These are phyloP conservation scores for Phlyctochytrium planicorne DNA, from an alignment of 192 early-diverging fungal genomes.

Conservation along the genomic window DNA sequence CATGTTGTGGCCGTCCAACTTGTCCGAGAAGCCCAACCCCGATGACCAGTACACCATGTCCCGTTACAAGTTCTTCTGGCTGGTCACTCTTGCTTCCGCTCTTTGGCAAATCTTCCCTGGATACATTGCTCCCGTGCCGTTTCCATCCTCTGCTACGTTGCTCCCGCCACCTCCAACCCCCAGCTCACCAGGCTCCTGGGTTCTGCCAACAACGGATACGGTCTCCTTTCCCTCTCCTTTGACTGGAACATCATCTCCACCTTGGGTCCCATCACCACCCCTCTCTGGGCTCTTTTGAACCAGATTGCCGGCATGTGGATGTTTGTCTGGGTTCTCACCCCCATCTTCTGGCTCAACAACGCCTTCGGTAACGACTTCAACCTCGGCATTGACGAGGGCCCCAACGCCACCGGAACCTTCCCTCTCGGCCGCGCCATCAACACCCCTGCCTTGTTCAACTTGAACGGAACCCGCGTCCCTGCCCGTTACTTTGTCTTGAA, in stretches of 20 bases:
- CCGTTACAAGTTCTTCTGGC: conserved; percentile 11
- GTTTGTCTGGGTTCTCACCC: conserved; percentile 21
- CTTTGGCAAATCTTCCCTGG: conserved; percentile 17
- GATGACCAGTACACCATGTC: conserved; percentile 59
- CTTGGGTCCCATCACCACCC: conserved; percentile 10
- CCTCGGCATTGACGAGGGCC: conserved; percentile 1
- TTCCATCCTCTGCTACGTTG: conserved; percentile 5
- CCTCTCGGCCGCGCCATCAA: conserved; percentile 14
- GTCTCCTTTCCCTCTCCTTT: conserved; percentile 20
- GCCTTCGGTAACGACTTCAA: conserved; percentile 5
- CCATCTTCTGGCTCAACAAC: conserved; percentile 18
- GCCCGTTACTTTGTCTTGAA: not conserved
- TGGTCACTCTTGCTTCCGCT: conserved; percentile 11
- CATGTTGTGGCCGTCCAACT: conserved; percentile 83
- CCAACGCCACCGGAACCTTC: conserved; percentile 5
- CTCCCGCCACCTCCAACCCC: conserved; percentile 14
- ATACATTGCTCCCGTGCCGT: not conserved
- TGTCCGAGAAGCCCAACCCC: conserved; percentile 55
- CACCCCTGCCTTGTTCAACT: conserved; percentile 8
- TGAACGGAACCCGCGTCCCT: not conserved
- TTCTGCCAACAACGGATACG: not conserved
- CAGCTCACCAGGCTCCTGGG: conserved; percentile 28
- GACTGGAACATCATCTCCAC: conserved; percentile 21
- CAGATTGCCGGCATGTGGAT: conserved; percentile 1
- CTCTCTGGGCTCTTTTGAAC: conserved; percentile 19